Evolutionary conservation across 257 asterid genomes (phyloP), one percentile per base, ranked within the genome.

Genomic region (Euphrasia confusa): DNA sequence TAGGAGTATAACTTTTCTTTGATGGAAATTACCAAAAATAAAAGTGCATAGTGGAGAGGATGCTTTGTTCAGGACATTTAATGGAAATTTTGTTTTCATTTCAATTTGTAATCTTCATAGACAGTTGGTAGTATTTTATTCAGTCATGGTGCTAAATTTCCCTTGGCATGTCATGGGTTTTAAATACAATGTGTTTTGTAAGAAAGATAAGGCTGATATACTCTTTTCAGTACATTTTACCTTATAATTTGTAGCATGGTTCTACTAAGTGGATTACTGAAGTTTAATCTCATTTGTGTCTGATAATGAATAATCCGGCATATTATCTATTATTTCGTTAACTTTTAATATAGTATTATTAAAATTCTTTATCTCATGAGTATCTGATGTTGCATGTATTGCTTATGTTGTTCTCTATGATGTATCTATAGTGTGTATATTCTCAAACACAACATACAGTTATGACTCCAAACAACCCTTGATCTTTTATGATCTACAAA

Each of bases 381-480:
- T 30, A 33, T 37, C 15, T n/a, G 45, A 59, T 42, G 27, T 21
- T 27, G 18, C 10, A 40, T 58, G 45, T 59, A 44, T 61, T 66
- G 64, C 58, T 14, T 48, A 54, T 42, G 13, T 8, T 37, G 11
- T 26, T 71, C 37, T 61, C 63, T 64, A 56, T 66, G 64, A 47
- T 45, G 47, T 67, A 61, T 50, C 30, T 50, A 12, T 37, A 58
- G 7, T 58, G 21, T 59, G 11, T 33, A 13, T 54, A 50, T 33
- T 65, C 54, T 56, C 49, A 63, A 58, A 52, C 15, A 60, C 70
- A 65, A 59, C 56, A 54, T 37, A 37, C 42, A 26, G n/a, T 44
- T 60, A 54, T 45, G 74, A 32, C 58, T 56, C 62, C 48, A 58
- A 17, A 35, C 49, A 6, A 44, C 61, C 33, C 24, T 12, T 14